Evolutionary conservation across 1,139 yeast species (phyloP), one percentile per base, ranked within the genome.

Genomic region (Kodamaea arcana): DNA sequence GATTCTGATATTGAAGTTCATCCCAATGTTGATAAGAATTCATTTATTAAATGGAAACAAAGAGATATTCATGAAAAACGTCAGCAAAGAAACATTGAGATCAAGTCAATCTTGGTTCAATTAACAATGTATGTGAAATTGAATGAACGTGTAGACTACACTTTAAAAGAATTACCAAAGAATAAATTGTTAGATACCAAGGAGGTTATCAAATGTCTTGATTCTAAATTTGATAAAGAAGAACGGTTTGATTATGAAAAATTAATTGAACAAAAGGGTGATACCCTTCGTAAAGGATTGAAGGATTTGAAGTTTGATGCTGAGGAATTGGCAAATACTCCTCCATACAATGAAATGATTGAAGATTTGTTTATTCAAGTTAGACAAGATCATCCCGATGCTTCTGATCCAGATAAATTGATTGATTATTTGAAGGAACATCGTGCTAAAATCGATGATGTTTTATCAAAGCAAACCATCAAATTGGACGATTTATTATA

Each of bases 1-100:
- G 99, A 92, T 58, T 86, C 96, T 5, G 97, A 92, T 54, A 71
- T 90, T 32, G 98, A 92, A 54, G 98, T 90, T 8, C 99, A 94
- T 58, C 99, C 98, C 40, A 94, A 94, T 54, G 98, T 94, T 23
- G 99, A 94, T 60, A 94, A 94, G 58, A 70, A 69, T 33, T 88
- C 97, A 2, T 90, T 94, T 50, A 86, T 94, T 50, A 78, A 80
- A 43, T 92, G 97, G 98, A 92, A 88, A 56, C 99, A 94, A 62
- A 83, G 95, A 53, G 96, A 90, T 51, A 92, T 94, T 45, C 98
- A 92, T 56, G 97, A 90, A 55, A 83, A 90, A 61, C 80, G 99
- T 42, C 77, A 72, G 30, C 86, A 85, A 55, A 66, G 95, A 56
- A 84, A 85, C 52, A 58, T 67, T 27, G 92, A 90, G 50, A 83